Conservation (phyloP, 2,329 filamentous ascomycete genomes). For the Alternaria ethzedia region DNA sequence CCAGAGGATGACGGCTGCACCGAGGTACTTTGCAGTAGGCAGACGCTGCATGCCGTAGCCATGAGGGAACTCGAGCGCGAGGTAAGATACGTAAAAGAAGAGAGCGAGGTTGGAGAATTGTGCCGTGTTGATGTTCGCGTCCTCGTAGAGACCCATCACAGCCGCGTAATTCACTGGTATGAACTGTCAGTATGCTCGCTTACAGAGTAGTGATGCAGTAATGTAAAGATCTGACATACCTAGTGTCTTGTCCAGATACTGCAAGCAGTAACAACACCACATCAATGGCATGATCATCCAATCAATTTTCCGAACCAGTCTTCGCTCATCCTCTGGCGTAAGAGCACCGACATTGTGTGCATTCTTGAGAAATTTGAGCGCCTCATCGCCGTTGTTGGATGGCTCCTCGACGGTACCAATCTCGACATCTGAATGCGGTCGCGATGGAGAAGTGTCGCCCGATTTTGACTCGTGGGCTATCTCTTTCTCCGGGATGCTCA, state of each 20-base stretch:
- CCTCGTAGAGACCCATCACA: constrained; percentile 50
- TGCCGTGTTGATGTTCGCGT: constrained; percentile 44
- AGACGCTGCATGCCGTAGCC: constrained; percentile 61
- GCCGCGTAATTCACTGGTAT: constrained; percentile 48
- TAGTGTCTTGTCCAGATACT: constrained; percentile 51
- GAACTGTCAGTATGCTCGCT: background rate
- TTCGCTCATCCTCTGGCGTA: constrained; percentile 24
- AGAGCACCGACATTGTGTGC: constrained; percentile 19
- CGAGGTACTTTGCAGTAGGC: constrained; percentile 61
- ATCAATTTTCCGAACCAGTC: constrained; percentile 46
- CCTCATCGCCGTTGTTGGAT: constrained; percentile 29
- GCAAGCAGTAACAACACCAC: constrained; percentile 48
- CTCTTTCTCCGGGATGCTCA: constrained; percentile 1
- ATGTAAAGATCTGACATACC: constrained; percentile 48
- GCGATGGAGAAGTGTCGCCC: background rate
- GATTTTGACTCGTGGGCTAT: background rate
- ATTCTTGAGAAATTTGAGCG: constrained; percentile 29
- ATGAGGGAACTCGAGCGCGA: constrained; percentile 50
- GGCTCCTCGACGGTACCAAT: constrained; percentile 12
- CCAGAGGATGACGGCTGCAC: constrained; percentile 53
- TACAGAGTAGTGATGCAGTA: background rate
- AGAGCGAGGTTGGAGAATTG: constrained; percentile 47
- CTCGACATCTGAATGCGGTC: constrained; percentile 12
- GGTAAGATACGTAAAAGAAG: constrained; percentile 48
- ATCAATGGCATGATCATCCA: constrained; percentile 52